A percentile compares a stretch with the other conserved stretches of the same genome.
Conservation (phyloP, 805 yeast genomes). For the Ogataea trehaloabstinens region DNA sequence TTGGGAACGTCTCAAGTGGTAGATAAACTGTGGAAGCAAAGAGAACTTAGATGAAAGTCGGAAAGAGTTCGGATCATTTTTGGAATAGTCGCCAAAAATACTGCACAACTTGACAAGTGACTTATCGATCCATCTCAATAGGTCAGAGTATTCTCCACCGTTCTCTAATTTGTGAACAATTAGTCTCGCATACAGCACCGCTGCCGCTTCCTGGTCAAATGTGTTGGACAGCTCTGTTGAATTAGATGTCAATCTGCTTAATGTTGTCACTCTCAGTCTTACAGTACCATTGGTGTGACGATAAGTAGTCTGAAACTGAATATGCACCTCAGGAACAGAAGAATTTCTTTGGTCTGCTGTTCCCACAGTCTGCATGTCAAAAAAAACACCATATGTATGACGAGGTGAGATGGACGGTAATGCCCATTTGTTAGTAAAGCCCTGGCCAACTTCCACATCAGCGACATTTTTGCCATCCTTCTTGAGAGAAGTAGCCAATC, state of each 20-base stretch:
- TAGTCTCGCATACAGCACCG: constrained; percentile 87
- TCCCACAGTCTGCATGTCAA: constrained; percentile 66
- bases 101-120: constrained; percentile 87
- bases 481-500: constrained; percentile 79
- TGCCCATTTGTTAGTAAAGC: constrained; percentile 87
- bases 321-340: constrained; percentile 36
- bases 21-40: constrained; percentile 92
- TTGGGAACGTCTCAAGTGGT: constrained; percentile 93
- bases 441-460: constrained; percentile 91
- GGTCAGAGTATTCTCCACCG: constrained; percentile 71
- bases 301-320: constrained; percentile 86
- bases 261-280: constrained; percentile 87
- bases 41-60: constrained; percentile 80
- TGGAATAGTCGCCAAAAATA: constrained; percentile 88
- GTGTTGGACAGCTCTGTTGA: constrained; percentile 52
- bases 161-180: constrained; percentile 89
- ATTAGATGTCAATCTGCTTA: constrained; percentile 52
- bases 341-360: constrained; percentile 41
- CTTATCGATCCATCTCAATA: constrained; percentile 92
- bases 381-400: constrained; percentile 85
- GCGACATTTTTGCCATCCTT: constrained; percentile 74
- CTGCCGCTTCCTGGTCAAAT: constrained; percentile 99
- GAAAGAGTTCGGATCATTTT: constrained; percentile 80
- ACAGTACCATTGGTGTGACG: constrained; percentile 94
- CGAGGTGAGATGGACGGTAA: constrained; percentile 83